Conservation (phyloP, 306 rosid genomes). For the Astragalus glycyphyllos region DNA sequence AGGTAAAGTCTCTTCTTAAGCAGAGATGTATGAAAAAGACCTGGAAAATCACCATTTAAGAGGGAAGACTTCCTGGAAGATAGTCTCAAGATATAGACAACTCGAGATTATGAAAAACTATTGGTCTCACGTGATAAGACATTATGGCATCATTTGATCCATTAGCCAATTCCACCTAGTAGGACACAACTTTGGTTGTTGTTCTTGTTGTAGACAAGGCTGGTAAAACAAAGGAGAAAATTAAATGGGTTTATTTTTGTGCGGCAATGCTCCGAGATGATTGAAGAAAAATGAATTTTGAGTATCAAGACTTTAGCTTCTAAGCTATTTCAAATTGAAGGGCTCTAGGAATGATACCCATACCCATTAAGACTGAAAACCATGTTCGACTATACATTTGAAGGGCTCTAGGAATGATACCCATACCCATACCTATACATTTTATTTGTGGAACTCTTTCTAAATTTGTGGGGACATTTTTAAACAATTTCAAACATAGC, state of each 20-base stretch:
- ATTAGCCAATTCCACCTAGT: neutral
- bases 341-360: no score
- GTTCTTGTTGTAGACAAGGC: neutral
- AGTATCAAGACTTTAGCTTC: neutral
- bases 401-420: no score
- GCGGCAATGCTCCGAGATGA: constrained; percentile 1
- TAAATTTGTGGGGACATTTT: neutral
- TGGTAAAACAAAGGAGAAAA: neutral
- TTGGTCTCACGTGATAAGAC: neutral
- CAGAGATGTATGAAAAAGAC: neutral
- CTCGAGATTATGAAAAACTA: neutral
- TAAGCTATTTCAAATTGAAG: neutral
- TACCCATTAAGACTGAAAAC: no score
- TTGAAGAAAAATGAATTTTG: constrained; percentile 12
- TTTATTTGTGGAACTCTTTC: neutral
- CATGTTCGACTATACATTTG: no score
- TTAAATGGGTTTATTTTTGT: neutral
- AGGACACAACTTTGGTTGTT: neutral
- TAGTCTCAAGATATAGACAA: neutral
- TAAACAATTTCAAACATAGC: neutral
- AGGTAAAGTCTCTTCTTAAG: neutral
- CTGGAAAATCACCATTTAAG: neutral
- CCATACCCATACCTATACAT: no score
- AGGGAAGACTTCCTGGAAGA: neutral
- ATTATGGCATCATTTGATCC: neutral